Evolutionary conservation across 768 basidiomycete genomes (phyloP).

Genomic region (Podaxis sp.): DNA sequence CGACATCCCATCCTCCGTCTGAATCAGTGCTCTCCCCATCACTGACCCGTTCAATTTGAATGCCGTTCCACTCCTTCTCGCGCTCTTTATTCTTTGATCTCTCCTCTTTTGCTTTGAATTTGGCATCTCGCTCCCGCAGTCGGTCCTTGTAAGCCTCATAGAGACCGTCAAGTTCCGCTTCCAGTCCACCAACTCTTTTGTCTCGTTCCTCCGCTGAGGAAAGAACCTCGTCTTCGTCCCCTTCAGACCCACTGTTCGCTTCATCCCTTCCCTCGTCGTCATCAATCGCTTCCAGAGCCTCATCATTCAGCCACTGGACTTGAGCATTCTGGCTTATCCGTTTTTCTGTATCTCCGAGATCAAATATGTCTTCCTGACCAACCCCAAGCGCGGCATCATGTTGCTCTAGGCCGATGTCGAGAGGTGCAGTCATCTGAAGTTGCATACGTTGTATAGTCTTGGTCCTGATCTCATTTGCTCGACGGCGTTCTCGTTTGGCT

Average conservation of each 20-base stretch:
- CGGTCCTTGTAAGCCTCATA: conserved; percentile 86
- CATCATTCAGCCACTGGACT: conserved; percentile 36
- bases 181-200: conserved; percentile 58
- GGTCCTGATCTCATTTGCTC: conserved; percentile 84
- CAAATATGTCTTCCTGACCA: conserved; percentile 88
- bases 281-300: conserved; percentile 44
- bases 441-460: conserved; percentile 94
- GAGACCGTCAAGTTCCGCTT: conserved; percentile 84
- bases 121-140: conserved; percentile 81
- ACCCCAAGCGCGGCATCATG: conserved; percentile 68
- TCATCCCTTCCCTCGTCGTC: conserved; percentile 34
- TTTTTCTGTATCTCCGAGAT: conserved; percentile 64
- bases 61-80: conserved; percentile 36
- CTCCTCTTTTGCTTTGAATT: conserved; percentile 81
- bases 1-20: conserved; percentile 72
- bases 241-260: neutral
- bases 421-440: conserved; percentile 95
- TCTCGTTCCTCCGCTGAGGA: conserved; percentile 75
- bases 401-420: conserved; percentile 91
- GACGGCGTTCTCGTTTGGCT: conserved; percentile 77
- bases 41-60: conserved; percentile 34
- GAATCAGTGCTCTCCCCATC: conserved; percentile 44
- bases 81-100: conserved; percentile 69
- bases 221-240: conserved; percentile 35
- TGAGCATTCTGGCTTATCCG: conserved; percentile 38